Evolutionary conservation across 176 grass and related monocot species (phyloP).

Genomic region (Oryza glaberrima): DNA sequence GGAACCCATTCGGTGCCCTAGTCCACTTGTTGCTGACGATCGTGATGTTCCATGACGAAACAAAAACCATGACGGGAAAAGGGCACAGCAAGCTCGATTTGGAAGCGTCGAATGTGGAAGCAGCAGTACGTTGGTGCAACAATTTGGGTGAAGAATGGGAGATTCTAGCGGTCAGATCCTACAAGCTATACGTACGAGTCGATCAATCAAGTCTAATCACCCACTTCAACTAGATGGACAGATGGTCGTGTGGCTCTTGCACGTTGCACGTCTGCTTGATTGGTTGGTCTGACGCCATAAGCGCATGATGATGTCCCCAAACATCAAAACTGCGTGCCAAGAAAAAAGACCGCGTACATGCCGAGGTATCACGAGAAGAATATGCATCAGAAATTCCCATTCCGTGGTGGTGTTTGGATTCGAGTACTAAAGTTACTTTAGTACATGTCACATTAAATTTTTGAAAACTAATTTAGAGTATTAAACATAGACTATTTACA

Average conservation of each 20-base stretch:
- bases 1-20: not conserved
- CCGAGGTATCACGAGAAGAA: no score
- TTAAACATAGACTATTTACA: no score
- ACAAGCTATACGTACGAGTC: not conserved
- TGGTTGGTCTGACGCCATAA: not conserved
- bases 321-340: not conserved
- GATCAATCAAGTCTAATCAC: slow-evolving; percentile 14
- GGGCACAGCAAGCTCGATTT: slow-evolving; percentile 26
- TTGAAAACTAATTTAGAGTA: no score
- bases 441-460: no score
- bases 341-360: no score
- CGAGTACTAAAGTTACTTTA: no score
- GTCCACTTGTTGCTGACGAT: not conserved
- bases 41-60: not conserved
- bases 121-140: not conserved
- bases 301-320: not conserved
- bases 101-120: slow-evolving; percentile 52
- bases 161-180: slow-evolving; percentile 32
- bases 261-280: not conserved
- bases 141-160: not conserved
- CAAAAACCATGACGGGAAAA: not conserved
- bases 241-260: slow-evolving; percentile 4
- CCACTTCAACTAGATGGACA: no score
- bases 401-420: no score
- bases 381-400: no score